Evolutionary conservation across 1,284 basidiomycete species (phyloP).

Genomic region (Trametes polyzona): DNA sequence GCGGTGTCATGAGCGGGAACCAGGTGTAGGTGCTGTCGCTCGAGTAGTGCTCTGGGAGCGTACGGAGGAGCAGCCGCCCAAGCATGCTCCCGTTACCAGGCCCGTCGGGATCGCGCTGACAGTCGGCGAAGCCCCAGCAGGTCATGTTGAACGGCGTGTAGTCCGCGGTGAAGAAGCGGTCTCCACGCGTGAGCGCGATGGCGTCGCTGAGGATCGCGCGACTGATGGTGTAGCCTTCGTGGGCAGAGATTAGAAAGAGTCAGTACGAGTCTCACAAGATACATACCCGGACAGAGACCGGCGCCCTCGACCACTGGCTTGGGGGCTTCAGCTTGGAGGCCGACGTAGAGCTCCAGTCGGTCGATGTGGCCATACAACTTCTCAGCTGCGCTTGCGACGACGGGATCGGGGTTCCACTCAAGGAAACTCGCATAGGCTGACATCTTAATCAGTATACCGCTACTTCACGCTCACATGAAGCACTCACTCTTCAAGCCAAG

Average conservation of each 20-base stretch:
- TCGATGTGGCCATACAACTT: constrained; percentile 79
- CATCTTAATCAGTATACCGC: not conserved
- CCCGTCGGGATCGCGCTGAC: constrained; percentile 67
- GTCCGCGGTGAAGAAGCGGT: constrained; percentile 84
- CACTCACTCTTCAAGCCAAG: constrained; percentile 72
- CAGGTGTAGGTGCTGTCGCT: constrained; percentile 79
- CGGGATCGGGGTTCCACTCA: constrained; percentile 83
- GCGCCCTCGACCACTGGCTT: constrained; percentile 80
- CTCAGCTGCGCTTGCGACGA: constrained; percentile 74
- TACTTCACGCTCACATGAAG: not conserved
- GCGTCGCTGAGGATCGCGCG: constrained; percentile 89
- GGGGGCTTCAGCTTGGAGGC: constrained; percentile 66
- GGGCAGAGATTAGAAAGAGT: not conserved
- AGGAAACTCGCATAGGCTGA: constrained; percentile 62
- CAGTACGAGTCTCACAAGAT: not conserved
- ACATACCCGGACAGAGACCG: constrained; percentile 76
- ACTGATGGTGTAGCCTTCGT: constrained; percentile 79
- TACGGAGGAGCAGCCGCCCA: constrained; percentile 73
- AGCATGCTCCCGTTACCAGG: constrained; percentile 77
- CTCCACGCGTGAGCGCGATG: constrained; percentile 83
- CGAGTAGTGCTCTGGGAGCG: constrained; percentile 69
- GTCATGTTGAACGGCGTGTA: constrained; percentile 83
- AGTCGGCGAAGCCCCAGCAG: constrained; percentile 81
- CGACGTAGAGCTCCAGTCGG: constrained; percentile 81
- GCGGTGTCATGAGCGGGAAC: constrained; percentile 85